Evolutionary conservation across 331 rosid genomes (phyloP).

Genomic region (Cydonia oblonga): DNA sequence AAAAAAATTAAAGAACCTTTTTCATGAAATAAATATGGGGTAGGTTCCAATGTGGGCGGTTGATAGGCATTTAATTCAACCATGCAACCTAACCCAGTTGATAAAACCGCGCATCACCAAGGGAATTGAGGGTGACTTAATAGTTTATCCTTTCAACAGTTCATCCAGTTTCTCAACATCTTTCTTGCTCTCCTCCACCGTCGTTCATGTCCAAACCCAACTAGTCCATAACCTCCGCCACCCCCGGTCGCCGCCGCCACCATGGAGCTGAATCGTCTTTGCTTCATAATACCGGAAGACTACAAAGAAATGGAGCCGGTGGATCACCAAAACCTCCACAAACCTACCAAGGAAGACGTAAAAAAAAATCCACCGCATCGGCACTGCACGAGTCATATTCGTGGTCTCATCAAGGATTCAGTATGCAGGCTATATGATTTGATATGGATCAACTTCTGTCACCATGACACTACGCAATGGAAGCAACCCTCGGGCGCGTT

Average conservation of each 20-base stretch:
- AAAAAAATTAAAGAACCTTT: neutral
- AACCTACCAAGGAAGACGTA: conserved; percentile 15
- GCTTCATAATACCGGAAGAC: conserved; percentile 52
- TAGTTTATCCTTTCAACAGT: neutral
- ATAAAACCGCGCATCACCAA: conserved; percentile 13
- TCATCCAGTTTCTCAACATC: neutral
- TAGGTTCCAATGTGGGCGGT: conserved; percentile 35
- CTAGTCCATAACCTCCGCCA: neutral
- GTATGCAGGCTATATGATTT: conserved; percentile 23
- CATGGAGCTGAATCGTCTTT: conserved; percentile 51
- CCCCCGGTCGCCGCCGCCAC: neutral
- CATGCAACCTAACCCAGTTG: conserved; percentile 42
- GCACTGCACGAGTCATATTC: conserved; percentile 35
- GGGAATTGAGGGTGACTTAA: neutral
- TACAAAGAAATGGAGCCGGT: conserved; percentile 31
- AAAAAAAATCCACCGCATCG: conserved; percentile 7
- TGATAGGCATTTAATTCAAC: conserved; percentile 36
- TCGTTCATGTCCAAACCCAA: conserved; percentile 25
- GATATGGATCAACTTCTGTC: conserved; percentile 25
- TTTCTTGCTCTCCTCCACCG: conserved; percentile 9
- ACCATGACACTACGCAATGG: conserved; percentile 5
- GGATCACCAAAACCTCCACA: conserved; percentile 10
- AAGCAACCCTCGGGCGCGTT: conserved; percentile 16
- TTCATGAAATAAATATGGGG: conserved; percentile 11
- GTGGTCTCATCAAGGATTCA: conserved; percentile 31